Evolutionary conservation across 805 yeast genomes (phyloP), one percentile per base, ranked within the genome.

Genomic region (Schwanniomyces sp.): DNA sequence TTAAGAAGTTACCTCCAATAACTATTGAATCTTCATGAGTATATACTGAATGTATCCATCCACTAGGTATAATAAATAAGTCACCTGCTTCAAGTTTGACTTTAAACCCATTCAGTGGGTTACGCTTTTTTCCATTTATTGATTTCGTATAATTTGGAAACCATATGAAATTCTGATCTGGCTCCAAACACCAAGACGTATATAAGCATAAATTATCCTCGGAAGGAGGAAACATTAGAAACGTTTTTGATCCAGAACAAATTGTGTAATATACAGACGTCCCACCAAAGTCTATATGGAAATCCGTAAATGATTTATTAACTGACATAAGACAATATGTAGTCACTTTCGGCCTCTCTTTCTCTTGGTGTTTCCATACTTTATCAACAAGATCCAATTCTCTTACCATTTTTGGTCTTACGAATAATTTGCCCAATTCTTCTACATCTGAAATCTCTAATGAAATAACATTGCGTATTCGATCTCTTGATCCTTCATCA

Each of bases 281-380:
- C 0, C 96, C 97, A 2, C 95, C 94, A 63, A 91, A 91, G 63
- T 91, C 97, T 38, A 91, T 74, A 64, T 91, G 97, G 66, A 90
- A 91, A 62, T 91, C 97, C 0, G 97, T 91, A 61, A 80, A 91
- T 2, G 94, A 82, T 50, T 85, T 81, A 24, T 75, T 70, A 2
- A 88, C 96, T 0, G 95, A 86, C 96, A 91, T 91, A 36, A 91
- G 71, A 52, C 95, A 85, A 62, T 91, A 91, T 46, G 84, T 81
- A 17, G 90, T 81, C 1, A 86, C 87, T 51, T 81, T 76, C 1
- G 90, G 87, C 45, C 81, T 65, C 3, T 49, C 58, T 41, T 59
- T 60, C 12, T 50, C 53, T 21, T 64, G 67, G 36, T 56, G 61
- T 4, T 41, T 7, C 91, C 96, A 91, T 0, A 84, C 79, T 48